phyloP scores from a whole-genome alignment of 2,329 filamentous ascomycete species.

The Nothophoma quercina region DNA sequence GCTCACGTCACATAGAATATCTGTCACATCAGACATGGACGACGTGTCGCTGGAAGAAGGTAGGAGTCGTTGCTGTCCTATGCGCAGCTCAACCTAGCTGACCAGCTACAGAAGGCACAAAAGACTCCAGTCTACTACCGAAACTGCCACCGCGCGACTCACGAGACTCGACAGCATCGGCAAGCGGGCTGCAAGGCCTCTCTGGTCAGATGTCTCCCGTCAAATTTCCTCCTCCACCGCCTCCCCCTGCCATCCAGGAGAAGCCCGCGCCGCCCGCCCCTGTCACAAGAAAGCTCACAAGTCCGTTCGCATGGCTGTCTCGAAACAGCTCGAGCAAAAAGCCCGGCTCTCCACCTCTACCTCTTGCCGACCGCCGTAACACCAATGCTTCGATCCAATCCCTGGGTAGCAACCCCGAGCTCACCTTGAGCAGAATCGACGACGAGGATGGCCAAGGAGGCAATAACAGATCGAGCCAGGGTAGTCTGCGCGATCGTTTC shows the following conservation, averaged over 20 bases:
- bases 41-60: conserved; percentile 71
- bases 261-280: conserved; percentile 37
- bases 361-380: conserved; percentile 67
- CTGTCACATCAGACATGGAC: conserved; percentile 64
- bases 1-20: conserved; percentile 62
- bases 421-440: conserved; percentile 78
- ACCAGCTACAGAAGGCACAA: conserved; percentile 38
- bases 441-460: conserved; percentile 56
- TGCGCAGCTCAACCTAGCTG: conserved; percentile 17
- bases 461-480: conserved; percentile 47
- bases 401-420: conserved; percentile 79
- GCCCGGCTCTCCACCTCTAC: conserved; percentile 64
- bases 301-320: conserved; percentile 54
- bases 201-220: conserved; percentile 75
- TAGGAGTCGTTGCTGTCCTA: conserved; percentile 50
- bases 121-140: conserved; percentile 46
- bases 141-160: conserved; percentile 64
- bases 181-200: conserved; percentile 67
- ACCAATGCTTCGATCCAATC: conserved; percentile 83
- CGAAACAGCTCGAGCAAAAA: conserved; percentile 63
- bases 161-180: conserved; percentile 50
- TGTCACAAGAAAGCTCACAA: conserved; percentile 75
- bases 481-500: conserved; percentile 57
- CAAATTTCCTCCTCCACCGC: conserved; percentile 51
- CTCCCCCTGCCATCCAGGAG: conserved; percentile 39